These are phyloP conservation scores for Tylopilus rubrobrunneus DNA, from an alignment of 768 basidiomycete genomes.

Conservation along the genomic window DNA sequence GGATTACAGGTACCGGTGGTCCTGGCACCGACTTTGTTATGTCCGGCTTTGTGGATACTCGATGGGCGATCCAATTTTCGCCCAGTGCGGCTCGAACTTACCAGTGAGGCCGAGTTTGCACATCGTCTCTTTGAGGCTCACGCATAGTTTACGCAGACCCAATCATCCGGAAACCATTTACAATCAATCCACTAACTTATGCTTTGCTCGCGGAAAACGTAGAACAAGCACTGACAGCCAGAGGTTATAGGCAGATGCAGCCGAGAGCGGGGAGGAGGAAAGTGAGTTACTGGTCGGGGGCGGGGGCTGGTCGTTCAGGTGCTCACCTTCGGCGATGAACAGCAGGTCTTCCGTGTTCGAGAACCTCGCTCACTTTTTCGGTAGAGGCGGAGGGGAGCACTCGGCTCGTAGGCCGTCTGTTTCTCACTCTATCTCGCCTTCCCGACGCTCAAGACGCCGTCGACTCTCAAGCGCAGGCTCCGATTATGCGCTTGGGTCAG, in stretches of 20 bases:
- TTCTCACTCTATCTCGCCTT: conserved; percentile 51
- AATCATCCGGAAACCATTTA: conserved; percentile 65
- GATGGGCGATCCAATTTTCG: conserved; percentile 66
- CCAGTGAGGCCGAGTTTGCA: conserved; percentile 36
- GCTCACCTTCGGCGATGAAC: conserved; percentile 37
- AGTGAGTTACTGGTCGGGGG: conserved; percentile 28
- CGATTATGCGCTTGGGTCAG: conserved; percentile 52
- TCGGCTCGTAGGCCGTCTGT: conserved; percentile 49
- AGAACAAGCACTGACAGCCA: conserved; percentile 43
- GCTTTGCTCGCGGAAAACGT: conserved; percentile 43
- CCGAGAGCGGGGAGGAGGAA: conserved; percentile 36
- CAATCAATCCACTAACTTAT: conserved; percentile 57
- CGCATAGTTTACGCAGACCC: conserved; percentile 33
- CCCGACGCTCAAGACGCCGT: conserved; percentile 46
- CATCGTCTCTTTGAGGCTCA: not conserved
- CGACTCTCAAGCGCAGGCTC: conserved; percentile 55
- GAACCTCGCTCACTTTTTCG: conserved; percentile 69
- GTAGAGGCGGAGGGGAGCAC: conserved; percentile 41
- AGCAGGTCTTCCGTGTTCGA: conserved; percentile 49
- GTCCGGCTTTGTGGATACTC: conserved; percentile 58
- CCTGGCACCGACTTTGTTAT: conserved; percentile 63
- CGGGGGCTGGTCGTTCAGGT: conserved; percentile 27
- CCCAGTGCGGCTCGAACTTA: conserved; percentile 64
- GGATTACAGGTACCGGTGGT: conserved; percentile 62
- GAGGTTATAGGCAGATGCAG: conserved; percentile 36